Percentiles rank a stretch among this genome's conserved stretches.
These are phyloP conservation scores for Fusarium solani-melongenae DNA, from an alignment of 2,329 filamentous ascomycete genomes.

Conservation along the genomic window DNA sequence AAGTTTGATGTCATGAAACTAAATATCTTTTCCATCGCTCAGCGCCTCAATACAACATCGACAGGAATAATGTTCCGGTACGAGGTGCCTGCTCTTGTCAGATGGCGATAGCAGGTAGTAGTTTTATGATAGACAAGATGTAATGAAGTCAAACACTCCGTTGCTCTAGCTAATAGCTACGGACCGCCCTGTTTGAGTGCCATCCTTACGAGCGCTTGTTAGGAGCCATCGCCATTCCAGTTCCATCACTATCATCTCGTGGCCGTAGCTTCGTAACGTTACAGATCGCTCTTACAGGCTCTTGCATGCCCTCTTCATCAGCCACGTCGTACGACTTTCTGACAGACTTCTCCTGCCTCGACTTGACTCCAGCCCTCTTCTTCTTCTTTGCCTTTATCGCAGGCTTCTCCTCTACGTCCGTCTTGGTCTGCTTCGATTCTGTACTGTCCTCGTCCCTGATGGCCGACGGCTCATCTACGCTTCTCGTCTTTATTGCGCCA, in stretches of 20 bases:
- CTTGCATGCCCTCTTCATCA: neutral
- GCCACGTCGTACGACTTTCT: neutral
- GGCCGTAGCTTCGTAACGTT: neutral
- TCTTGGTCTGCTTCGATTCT: neutral
- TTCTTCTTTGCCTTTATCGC: neutral
- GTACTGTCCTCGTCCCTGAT: neutral
- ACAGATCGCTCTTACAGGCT: neutral
- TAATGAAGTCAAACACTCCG: neutral
- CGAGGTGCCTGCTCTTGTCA: neutral
- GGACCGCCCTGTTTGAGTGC: neutral
- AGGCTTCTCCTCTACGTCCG: neutral
- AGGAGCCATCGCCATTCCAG: neutral
- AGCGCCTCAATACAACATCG: neutral
- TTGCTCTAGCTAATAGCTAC: neutral
- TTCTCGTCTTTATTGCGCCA: neutral
- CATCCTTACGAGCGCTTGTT: neutral
- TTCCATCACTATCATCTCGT: neutral
- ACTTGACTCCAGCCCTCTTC: neutral
- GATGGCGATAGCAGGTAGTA: neutral
- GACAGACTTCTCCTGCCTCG: neutral
- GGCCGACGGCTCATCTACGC: neutral
- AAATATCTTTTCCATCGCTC: neutral
- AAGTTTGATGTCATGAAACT: neutral
- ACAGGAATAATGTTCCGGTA: neutral
- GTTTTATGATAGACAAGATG: neutral